Conservation (phyloP, 2,329 filamentous ascomycete genomes). For the Hypocrella siamensis region DNA sequence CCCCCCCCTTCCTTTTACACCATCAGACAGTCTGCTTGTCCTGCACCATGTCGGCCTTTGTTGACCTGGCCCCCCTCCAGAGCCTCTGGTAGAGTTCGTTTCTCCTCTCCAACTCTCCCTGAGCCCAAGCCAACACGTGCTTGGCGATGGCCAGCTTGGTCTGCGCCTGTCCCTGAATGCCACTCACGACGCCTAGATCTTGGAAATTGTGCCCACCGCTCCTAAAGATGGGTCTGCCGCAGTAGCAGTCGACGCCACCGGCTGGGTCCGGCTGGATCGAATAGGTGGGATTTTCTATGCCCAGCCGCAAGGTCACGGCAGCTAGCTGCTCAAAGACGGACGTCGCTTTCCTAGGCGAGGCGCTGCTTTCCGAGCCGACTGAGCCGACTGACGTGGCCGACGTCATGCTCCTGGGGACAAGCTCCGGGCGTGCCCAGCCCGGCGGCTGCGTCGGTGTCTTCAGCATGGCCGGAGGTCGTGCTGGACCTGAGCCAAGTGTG, state of each 20-base stretch:
- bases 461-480: neutral
- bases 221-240: slow-evolving; percentile 19
- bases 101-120: slow-evolving; percentile 8
- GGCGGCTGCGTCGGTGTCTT: neutral
- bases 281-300: slow-evolving; percentile 19
- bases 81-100: slow-evolving; percentile 1
- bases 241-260: slow-evolving; percentile 14
- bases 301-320: slow-evolving; percentile 17
- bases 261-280: slow-evolving; percentile 8
- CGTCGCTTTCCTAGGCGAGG: neutral
- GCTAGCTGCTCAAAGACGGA: slow-evolving; percentile 13
- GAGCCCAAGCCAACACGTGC: slow-evolving; percentile 20
- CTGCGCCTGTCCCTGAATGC: slow-evolving; percentile 16
- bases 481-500: too few species aligned
- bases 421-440: neutral
- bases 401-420: neutral
- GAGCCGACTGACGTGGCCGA: too few species aligned
- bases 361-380: too few species aligned
- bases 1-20: neutral
- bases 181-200: slow-evolving; percentile 16
- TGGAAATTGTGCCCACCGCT: slow-evolving; percentile 13
- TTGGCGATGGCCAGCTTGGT: slow-evolving; percentile 24
- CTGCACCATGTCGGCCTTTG: neutral
- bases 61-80: slow-evolving; percentile 1
- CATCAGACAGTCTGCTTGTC: neutral